Base-by-base conservation (phyloP, 1,284 basidiomycete genomes). In the Calocybe gambosa region DNA sequence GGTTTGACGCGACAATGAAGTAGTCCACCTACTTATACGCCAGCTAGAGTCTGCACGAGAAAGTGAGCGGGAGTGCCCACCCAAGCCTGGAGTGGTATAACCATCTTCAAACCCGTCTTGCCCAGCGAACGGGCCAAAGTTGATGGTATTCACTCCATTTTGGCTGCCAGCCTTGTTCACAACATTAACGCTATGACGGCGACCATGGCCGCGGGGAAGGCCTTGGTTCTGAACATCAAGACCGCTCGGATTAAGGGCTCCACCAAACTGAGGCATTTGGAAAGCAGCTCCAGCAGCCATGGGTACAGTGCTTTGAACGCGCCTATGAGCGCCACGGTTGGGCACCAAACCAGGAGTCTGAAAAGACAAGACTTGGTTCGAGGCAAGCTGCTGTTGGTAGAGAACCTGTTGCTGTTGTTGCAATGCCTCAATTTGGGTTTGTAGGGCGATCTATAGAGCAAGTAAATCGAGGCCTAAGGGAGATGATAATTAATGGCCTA, bases 151-250 rank as follows among this genome's bases (percentile, higher is more conserved):
- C 5, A 63, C 63, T 29, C 53, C 62, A 23, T 64, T 66, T 53
- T 79, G 76, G 42, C 70, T 69, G 42, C 61, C 62, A 18, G 76
- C 61, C 65, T 90, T 90, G 62, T 89, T 89, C 49, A 91, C 77
- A 34, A 95, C 90, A 58, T 95, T 97, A 53, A 96, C 89, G 57
- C 92, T 95, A 68, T 97, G 94, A 52, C 95, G 79, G 46, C 95
- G 80, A 39, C 89, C 88, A 62, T 99, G 95, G 21, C 89, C 89
- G 52, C 85, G 82, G 45, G 86, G 85, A 44, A 87, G 65, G 39
- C 77, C 76, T 57, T 78, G 70, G 38, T 74, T 62, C 57, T 85
- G 82, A 12, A 74, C 76, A 57, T 87, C 86, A 33, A 86, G 21
- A 7, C 21, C 63, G 21, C 77, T 81, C 50, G 87, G 61, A 26